Percentiles rank a stretch among this genome's conserved stretches.
These are phyloP conservation scores for Mycena vulgaris DNA, from an alignment of 768 basidiomycete species.

Conservation along the genomic window DNA sequence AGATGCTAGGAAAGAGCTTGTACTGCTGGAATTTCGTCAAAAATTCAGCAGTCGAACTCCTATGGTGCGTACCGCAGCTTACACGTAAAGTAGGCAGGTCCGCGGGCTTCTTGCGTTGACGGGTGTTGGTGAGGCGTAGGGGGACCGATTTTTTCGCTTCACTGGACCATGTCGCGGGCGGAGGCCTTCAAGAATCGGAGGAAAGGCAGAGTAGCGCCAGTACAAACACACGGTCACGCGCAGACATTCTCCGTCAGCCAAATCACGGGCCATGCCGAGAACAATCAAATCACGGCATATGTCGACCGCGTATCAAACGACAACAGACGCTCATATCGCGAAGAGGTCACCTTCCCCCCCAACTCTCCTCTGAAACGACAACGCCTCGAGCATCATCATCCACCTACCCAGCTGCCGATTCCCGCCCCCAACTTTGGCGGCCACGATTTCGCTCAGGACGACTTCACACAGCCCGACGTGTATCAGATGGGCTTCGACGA, in stretches of 20 bases:
- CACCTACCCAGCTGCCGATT: too few species aligned
- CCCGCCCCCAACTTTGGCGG: too few species aligned
- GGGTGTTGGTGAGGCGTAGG: too few species aligned
- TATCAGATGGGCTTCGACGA: constrained; percentile 2
- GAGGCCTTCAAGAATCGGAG: background rate
- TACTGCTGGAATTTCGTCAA: too few species aligned
- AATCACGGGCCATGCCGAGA: background rate
- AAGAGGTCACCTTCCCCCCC: background rate
- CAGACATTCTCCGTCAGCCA: background rate
- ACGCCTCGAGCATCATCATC: too few species aligned
- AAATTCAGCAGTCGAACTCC: too few species aligned
- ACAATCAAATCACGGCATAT: background rate
- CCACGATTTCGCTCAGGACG: background rate
- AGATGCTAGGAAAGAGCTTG: too few species aligned
- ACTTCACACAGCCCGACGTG: background rate
- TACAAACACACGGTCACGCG: background rate
- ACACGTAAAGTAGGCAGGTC: too few species aligned
- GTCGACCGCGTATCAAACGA: background rate
- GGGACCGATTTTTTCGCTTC: too few species aligned
- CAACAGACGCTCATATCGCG: background rate
- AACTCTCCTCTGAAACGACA: background rate
- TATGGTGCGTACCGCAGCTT: too few species aligned
- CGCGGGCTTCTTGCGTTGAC: too few species aligned
- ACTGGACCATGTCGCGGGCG: background rate
- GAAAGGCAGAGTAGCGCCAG: background rate